phyloP scores from a whole-genome alignment of 495 filamentous ascomycete species.

The Penicillium canescens region DNA sequence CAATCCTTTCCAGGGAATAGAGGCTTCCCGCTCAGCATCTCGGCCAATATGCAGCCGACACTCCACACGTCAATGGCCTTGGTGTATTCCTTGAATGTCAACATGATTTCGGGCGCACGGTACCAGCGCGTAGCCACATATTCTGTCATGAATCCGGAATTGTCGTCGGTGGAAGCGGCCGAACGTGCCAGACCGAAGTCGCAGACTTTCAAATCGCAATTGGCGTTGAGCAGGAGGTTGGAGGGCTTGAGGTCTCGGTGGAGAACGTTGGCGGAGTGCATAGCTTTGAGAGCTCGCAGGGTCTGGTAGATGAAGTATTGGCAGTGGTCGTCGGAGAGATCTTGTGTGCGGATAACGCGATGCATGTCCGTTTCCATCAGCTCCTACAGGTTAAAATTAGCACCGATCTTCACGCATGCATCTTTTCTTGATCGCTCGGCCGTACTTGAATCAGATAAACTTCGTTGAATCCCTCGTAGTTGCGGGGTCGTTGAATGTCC shows the following conservation, averaged over 20 bases:
- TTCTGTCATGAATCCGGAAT: slow-evolving; percentile 99
- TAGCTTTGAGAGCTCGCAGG: slow-evolving; percentile 94
- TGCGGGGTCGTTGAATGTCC: slow-evolving; percentile 96
- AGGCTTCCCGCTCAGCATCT: slow-evolving; percentile 99
- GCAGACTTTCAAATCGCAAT: slow-evolving; percentile 98
- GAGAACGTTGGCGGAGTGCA: slow-evolving; percentile 98
- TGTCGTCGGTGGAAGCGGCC: slow-evolving; percentile 92
- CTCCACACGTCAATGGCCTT: slow-evolving; percentile 99
- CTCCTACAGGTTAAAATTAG: slow-evolving; percentile 56
- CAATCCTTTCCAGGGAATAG: slow-evolving; percentile 99
- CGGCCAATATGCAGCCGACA: slow-evolving; percentile 98
- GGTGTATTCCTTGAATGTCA: slow-evolving; percentile 99
- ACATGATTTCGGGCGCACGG: slow-evolving; percentile 98
- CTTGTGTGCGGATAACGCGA: slow-evolving; percentile 97
- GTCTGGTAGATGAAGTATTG: slow-evolving; percentile 99
- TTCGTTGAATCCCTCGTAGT: slow-evolving; percentile 94
- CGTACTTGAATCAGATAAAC: slow-evolving; percentile 97
- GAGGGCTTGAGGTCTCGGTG: slow-evolving; percentile 98
- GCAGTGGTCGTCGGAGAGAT: slow-evolving; percentile 97
- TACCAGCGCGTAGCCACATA: slow-evolving; percentile 99
- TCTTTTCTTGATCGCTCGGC: slow-evolving; percentile 7
- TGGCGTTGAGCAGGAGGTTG: slow-evolving; percentile 94
- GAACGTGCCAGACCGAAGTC: slow-evolving; percentile 96
- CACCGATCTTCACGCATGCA: not conserved
- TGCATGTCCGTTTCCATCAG: slow-evolving; percentile 99